Base-by-base conservation (phyloP, 495 filamentous ascomycete genomes). In the Articulospora tetracladia region DNA sequence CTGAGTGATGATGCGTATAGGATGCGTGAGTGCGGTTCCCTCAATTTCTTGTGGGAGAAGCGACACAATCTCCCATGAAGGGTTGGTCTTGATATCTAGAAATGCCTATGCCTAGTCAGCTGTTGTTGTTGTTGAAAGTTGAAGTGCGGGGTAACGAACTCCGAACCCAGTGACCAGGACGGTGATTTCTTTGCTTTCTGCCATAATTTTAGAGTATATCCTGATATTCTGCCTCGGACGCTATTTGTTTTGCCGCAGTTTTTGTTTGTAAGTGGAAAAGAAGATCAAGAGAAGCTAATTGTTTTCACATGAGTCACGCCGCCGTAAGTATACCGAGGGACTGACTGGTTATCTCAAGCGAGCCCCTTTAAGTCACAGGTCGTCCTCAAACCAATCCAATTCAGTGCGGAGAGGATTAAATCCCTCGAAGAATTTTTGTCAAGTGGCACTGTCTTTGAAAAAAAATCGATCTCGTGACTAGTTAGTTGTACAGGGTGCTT, bases 91-190 rank as follows among this genome's bases (percentile, higher is more conserved):
- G 28, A 64, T 60, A 23, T 64, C 25, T 46, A 56, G 57, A 44
- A 64, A 64, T 24, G 24, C 27, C 61, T 63, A 41, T 28, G 17
- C 54, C 12, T 44, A 23, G 32, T 53, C 67, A 39, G 25, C 20
- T 54, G 50, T 20, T 19, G 24, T 2, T 36, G 28, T n/a, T n/a
- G 15, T 32, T 17, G 23, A 25, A 51, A 49, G 56, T 58, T 55
- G 58, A 58, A 17, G n/a, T n/a, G 51, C 53, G 28, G 13, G 34
- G 22, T n/a, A 15, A 60, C 65, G 11, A 15, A 68, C 68, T 11
- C 64, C 66, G 51, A 71, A 71, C 7, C 64, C 69, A 4, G 69
- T 71, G 12, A 71, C 32, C 12, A 69, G 61, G 53, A 71, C 57
- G 39, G 61, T 65, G 30, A 61, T 36, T 19, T 62, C 47, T 7